Evolutionary conservation across 352 stramenopile genomes (phyloP), one percentile per base, ranked within the genome.

Genomic region (Pythium myriotylum): DNA sequence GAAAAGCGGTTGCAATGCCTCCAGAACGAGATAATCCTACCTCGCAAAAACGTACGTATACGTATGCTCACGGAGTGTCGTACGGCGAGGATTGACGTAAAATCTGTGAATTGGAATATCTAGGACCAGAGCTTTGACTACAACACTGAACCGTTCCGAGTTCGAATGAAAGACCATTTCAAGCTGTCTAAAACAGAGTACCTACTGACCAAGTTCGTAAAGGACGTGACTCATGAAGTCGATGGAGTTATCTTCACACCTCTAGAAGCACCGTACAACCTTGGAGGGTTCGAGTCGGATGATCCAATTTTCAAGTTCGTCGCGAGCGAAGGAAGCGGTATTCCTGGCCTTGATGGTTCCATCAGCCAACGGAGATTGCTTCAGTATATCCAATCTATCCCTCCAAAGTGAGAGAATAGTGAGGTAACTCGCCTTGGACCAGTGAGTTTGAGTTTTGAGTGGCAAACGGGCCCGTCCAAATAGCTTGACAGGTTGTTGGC

Each of bases 81-180:
- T 33, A 37, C 12, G 27, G 12, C 27, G 5, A 24, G 42, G 10
- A 19, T 16, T 23, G 5, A 4, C 50, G 24, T 19, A 35, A 46
- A 35, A 40, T 10, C 22, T 39, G 3, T 39, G 1, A 22, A 42
- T 24, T 7, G 10, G 37, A 43, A 50, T 24, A 24, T 12, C 8
- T 41, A 95, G 84, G 84, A 95, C 53, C 76, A 81, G 35, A 79
- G 73, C 23, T 91, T 90, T 54, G 82, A 93, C 62, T 92, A 91
- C 59, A 43, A 65, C 32, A 81, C 76, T n/a, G 87, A 95, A 63
- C 84, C 87, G 2, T 95, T 95, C 68, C 84, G 87, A 20, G 83
- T 95, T 39, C 85, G 87, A 47, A 95, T 95, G 87, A 94, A 94
- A 65, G 87, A 95, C 48, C 87, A 95, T 62, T 95, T 94, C 61